Evolutionary conservation across 345 rosid genomes (phyloP).

Genomic region (Arabidopsis arenosa): DNA sequence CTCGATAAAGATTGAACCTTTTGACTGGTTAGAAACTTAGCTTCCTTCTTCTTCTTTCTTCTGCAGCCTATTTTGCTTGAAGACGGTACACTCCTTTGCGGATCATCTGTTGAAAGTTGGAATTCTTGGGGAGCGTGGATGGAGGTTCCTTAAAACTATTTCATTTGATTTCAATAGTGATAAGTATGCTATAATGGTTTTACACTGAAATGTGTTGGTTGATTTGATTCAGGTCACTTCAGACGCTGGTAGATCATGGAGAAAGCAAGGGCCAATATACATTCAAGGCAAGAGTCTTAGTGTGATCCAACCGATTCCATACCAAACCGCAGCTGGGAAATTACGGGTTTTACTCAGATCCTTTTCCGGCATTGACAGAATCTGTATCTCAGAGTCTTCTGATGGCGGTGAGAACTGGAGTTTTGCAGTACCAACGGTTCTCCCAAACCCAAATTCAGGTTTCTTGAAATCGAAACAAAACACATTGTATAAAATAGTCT

Average conservation of each 20-base stretch:
- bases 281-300: conserved; percentile 65
- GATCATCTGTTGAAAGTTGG: conserved; percentile 95
- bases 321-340: conserved; percentile 60
- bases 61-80: conserved; percentile 81
- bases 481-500: not conserved
- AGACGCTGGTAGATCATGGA: conserved; percentile 82
- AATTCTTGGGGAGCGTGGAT: conserved; percentile 97
- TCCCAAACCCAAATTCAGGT: conserved; percentile 98
- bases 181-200: conserved; percentile 16
- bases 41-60: conserved; percentile 17
- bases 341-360: conserved; percentile 72
- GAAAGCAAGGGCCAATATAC: conserved; percentile 81
- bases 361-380: conserved; percentile 61
- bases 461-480: conserved; percentile 6
- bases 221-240: conserved; percentile 60
- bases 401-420: conserved; percentile 81
- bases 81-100: conserved; percentile 75
- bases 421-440: conserved; percentile 68
- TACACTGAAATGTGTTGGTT: conserved; percentile 18
- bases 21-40: not conserved
- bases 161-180: not conserved
- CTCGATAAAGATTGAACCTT: not conserved
- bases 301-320: conserved; percentile 97
- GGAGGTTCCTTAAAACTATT: conserved; percentile 56
- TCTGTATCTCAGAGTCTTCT: conserved; percentile 78